Conservation (phyloP, 2,329 filamentous ascomycete genomes). For the Fusarium zealandicum region DNA sequence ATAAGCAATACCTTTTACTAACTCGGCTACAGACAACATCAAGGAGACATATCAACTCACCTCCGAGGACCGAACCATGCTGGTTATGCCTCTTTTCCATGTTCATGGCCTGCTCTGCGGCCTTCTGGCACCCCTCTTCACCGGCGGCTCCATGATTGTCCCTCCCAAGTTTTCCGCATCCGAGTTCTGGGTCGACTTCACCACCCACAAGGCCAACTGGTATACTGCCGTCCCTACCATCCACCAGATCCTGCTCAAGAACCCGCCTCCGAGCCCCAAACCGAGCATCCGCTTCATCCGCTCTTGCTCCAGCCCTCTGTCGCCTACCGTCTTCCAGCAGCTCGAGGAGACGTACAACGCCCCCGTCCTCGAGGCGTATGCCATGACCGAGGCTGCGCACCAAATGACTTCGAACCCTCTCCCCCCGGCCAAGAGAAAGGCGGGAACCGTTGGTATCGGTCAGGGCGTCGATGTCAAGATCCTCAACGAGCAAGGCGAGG, state of each 20-base stretch:
- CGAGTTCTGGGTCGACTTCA: conserved; percentile 84
- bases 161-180: conserved; percentile 81
- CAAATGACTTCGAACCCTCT: conserved; percentile 83
- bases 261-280: conserved; percentile 69
- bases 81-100: conserved; percentile 92
- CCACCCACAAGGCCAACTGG: conserved; percentile 80
- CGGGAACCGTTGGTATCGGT: conserved; percentile 81
- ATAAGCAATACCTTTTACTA: background rate
- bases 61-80: conserved; percentile 75
- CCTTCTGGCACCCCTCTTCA: conserved; percentile 77
- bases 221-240: conserved; percentile 94
- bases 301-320: conserved; percentile 84
- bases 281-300: conserved; percentile 85
- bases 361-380: conserved; percentile 87
- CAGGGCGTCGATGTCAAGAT: conserved; percentile 86
- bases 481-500: conserved; percentile 71
- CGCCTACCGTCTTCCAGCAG: conserved; percentile 81
- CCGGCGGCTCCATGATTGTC: conserved; percentile 80
- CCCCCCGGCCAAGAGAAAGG: conserved; percentile 75
- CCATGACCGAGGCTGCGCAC: conserved; percentile 90
- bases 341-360: conserved; percentile 78
- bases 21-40: conserved; percentile 68
- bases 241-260: conserved; percentile 85
- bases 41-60: conserved; percentile 78
- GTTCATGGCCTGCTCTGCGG: conserved; percentile 87